phyloP scores from a whole-genome alignment of 805 yeast genomes.

The Ogataea methylovora region DNA sequence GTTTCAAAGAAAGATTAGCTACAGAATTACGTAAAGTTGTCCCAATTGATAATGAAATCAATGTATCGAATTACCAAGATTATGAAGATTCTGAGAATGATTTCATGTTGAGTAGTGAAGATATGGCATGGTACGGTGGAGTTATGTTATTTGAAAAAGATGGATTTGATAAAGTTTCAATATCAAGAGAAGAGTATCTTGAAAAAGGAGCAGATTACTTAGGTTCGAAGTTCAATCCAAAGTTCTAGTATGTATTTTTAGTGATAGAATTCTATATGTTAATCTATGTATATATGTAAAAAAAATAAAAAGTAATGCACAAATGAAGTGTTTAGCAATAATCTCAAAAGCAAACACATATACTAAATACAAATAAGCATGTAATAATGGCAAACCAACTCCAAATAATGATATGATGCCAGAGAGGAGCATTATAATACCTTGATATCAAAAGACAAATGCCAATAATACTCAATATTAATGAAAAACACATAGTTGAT shows the following conservation, averaged over 20 bases:
- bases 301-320: not conserved
- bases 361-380: slow-evolving; percentile 35
- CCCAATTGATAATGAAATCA: slow-evolving; percentile 65
- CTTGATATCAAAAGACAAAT: slow-evolving; percentile 38
- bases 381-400: slow-evolving; percentile 30
- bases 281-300: not conserved
- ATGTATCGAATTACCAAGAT: slow-evolving; percentile 29
- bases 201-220: slow-evolving; percentile 65
- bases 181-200: slow-evolving; percentile 72
- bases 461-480: slow-evolving; percentile 34
- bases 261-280: not conserved
- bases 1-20: slow-evolving; percentile 54
- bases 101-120: slow-evolving; percentile 17
- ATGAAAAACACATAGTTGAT: slow-evolving; percentile 33
- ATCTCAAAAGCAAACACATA: slow-evolving; percentile 13
- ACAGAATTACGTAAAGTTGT: slow-evolving; percentile 58
- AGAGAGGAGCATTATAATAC: slow-evolving; percentile 25
- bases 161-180: slow-evolving; percentile 42
- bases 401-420: slow-evolving; percentile 39
- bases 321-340: not conserved
- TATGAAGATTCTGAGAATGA: slow-evolving; percentile 1
- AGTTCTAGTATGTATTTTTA: not conserved
- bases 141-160: slow-evolving; percentile 36
- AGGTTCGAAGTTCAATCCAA: slow-evolving; percentile 20
- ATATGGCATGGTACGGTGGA: slow-evolving; percentile 57